Base-by-base conservation (phyloP, 2,329 filamentous ascomycete genomes). In the Nemania sp. region DNA sequence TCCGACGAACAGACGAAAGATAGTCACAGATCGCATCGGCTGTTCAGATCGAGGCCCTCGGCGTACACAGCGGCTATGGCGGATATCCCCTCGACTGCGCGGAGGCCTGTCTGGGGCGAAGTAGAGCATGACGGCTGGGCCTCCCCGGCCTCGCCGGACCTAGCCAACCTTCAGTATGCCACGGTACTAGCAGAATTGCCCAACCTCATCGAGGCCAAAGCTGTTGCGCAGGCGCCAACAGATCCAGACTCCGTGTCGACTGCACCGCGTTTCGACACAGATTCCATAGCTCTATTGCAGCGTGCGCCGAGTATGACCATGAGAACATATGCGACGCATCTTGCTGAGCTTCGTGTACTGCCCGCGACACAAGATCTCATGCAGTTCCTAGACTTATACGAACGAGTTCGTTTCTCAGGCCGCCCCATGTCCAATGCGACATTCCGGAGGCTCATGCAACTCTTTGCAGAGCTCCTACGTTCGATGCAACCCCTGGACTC, bases 51-150 rank as follows among this genome's bases (percentile, higher is more conserved):
- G 11, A 68, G 66, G 64, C 79, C 60, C 67, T 74, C 65, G 46
- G 70, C 52, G 51, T 72, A 71, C 5, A 65, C 66, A 12, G 71
- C 71, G 22, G 70, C 73, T 36, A 71, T 72, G 26, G 64, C 75
- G 49, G 72, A 72, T 20, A 72, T 68, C 77, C 36, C 82, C 87
- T 33, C 68, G 77, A 37, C 82, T 88, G 22, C 48, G 22, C 73
- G 77, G 5, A 71, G 66, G n/a, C 72, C 77, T 2, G 75, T 83
- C 19, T 97, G 93, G 93, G 91, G 90, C 19, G 75, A 83, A n/a
- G 84, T 97, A 47, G 83, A 89, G 55, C 94, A 99, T 68, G 78
- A 85, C 14, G 94, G 93, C 46, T 97, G 94, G 93, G 88, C 88
- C 2, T 89, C 91, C 2, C 93, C 93, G 5, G 81, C 82, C 24